Evolutionary conservation across 805 yeast species (phyloP).

Genomic region (Candida vartiovaarae): DNA sequence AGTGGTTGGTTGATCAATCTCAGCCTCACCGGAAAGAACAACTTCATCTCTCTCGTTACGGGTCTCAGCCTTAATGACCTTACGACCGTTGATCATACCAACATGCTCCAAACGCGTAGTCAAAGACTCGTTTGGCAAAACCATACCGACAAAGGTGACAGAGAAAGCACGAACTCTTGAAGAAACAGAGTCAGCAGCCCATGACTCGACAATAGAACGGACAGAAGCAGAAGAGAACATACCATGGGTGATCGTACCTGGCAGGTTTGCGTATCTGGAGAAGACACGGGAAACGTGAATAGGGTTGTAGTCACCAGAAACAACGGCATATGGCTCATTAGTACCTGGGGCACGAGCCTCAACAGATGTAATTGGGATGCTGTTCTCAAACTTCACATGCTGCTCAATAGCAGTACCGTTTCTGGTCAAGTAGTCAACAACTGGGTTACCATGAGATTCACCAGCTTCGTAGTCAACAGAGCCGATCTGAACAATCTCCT

Average conservation of each 20-base stretch:
- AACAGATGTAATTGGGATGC: conserved; percentile 70
- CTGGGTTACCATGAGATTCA: conserved; percentile 95
- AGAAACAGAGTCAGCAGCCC: conserved; percentile 97
- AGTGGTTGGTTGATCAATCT: conserved; percentile 95
- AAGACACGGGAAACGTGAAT: conserved; percentile 95
- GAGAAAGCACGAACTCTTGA: conserved; percentile 92
- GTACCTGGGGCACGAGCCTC: conserved; percentile 81
- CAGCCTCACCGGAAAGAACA: conserved; percentile 93
- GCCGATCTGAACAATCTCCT: conserved; percentile 81
- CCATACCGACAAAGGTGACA: conserved; percentile 94
- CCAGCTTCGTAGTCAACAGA: conserved; percentile 84
- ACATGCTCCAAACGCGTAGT: conserved; percentile 86
- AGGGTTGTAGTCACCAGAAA: conserved; percentile 97
- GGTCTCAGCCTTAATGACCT: conserved; percentile 89
- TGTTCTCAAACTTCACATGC: conserved; percentile 83
- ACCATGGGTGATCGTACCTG: conserved; percentile 98
- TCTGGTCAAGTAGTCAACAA: conserved; percentile 85
- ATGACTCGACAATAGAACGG: conserved; percentile 90
- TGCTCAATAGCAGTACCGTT: conserved; percentile 92
- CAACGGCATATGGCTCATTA: conserved; percentile 93
- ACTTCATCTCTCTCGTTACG: conserved; percentile 73
- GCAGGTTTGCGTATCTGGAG: conserved; percentile 86
- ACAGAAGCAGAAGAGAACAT: conserved; percentile 97
- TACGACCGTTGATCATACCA: conserved; percentile 99
- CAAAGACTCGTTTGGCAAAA: conserved; percentile 87